phyloP scores from a whole-genome alignment of 2,329 filamentous ascomycete species.

The Diplodia intermedia region DNA sequence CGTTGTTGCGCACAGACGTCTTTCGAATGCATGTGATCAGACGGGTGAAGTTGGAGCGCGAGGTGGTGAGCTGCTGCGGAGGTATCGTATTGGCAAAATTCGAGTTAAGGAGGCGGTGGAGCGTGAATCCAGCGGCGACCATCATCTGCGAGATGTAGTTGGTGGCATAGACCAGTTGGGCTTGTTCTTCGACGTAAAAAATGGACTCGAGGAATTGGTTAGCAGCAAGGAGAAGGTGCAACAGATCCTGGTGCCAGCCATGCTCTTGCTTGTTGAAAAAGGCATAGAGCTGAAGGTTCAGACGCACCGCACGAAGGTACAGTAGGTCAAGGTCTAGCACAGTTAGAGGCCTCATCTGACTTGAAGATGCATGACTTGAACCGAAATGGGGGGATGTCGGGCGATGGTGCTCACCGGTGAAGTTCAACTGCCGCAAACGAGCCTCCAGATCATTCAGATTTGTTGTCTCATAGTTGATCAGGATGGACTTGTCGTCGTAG shows the following conservation, averaged over 20 bases:
- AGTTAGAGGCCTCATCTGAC: conserved; percentile 16
- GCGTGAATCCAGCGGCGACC: conserved; percentile 77
- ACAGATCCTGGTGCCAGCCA: conserved; percentile 65
- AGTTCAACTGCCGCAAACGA: conserved; percentile 32
- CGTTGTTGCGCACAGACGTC: conserved; percentile 78
- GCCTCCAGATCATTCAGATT: conserved; percentile 33
- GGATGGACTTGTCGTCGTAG: conserved; percentile 33
- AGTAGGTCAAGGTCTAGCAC: conserved; percentile 58
- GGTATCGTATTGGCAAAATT: conserved; percentile 70
- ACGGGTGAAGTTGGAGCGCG: conserved; percentile 72
- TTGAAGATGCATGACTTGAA: conserved; percentile 6
- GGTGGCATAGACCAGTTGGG: conserved; percentile 69
- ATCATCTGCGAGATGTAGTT: conserved; percentile 87
- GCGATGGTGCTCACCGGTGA: conserved; percentile 29
- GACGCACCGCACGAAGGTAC: conserved; percentile 73
- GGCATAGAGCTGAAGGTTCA: conserved; percentile 78
- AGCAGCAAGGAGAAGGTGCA: conserved; percentile 76
- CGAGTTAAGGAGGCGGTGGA: conserved; percentile 77
- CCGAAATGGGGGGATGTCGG: conserved; percentile 9
- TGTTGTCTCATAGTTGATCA: conserved; percentile 33
- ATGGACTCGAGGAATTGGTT: conserved; percentile 69
- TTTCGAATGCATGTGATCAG: conserved; percentile 74
- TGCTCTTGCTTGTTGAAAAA: conserved; percentile 72
- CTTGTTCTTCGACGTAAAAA: conserved; percentile 61
- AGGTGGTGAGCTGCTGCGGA: conserved; percentile 66